Conservation (phyloP, 805 yeast genomes). For the Phaffomyces opuntiae region DNA sequence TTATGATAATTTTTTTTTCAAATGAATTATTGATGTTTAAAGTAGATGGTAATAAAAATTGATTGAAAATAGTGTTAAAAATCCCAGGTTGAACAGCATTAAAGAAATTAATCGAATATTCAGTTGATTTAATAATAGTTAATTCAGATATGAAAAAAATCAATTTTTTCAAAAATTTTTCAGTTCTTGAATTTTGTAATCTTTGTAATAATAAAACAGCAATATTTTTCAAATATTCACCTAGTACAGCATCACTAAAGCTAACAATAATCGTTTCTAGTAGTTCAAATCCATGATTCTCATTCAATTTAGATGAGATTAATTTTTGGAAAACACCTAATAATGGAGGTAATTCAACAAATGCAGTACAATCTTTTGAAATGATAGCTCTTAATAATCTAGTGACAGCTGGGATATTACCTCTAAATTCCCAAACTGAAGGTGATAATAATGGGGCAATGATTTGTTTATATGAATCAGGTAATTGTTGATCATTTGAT, state of each 20-base stretch:
- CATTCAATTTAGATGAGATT: conserved; percentile 78
- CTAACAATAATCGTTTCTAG: conserved; percentile 59
- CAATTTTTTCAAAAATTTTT: conserved; percentile 67
- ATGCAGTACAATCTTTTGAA: conserved; percentile 28
- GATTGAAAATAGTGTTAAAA: conserved; percentile 43
- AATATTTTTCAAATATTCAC: conserved; percentile 58
- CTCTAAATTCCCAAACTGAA: conserved; percentile 86
- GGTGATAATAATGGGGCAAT: conserved; percentile 83
- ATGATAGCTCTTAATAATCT: conserved; percentile 67
- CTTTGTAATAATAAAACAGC: conserved; percentile 73
- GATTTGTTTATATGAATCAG: conserved; percentile 57
- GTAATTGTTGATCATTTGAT: conserved; percentile 44
- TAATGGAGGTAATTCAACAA: conserved; percentile 59
- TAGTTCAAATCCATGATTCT: conserved; percentile 77
- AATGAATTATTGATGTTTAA: conserved; percentile 40
- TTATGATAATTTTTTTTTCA: conserved; percentile 46
- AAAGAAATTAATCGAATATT: conserved; percentile 55
- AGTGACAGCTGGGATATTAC: conserved; percentile 90
- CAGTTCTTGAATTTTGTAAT: conserved; percentile 75
- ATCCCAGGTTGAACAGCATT: conserved; percentile 64
- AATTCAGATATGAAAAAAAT: conserved; percentile 54
- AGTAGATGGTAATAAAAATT: conserved; percentile 34
- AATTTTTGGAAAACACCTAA: conserved; percentile 96
- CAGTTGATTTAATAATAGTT: conserved; percentile 37
- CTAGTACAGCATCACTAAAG: conserved; percentile 43